Evolutionary conservation across 768 basidiomycete species (phyloP), one percentile per base, ranked within the genome.

Genomic region (Russula vinacea): DNA sequence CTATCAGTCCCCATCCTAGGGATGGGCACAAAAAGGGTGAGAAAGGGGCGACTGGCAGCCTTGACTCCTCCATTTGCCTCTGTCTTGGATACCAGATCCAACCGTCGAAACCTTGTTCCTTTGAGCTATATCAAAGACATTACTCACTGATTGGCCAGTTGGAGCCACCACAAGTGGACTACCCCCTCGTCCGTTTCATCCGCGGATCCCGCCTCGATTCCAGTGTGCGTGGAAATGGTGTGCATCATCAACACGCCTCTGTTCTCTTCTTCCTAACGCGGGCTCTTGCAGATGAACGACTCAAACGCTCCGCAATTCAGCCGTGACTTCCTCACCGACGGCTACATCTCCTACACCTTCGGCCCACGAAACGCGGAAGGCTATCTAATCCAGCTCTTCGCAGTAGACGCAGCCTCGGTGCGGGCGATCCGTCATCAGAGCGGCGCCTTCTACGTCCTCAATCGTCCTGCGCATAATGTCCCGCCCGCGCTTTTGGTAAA

Each of bases 331-430:
- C 59, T 37, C 24, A 35, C 47, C 24, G 64, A 67, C 19, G 60
- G 67, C 14, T 66, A 60, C 56, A 56, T 67, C 24, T 9, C 59
- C 24, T 11, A 66, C 19, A 62, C 57, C n/a, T 67, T 67, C 52
- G 11, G 4, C 1, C 60, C 67, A 0, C 49, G 37, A 32, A 19
- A 10, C 26, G 55, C 59, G n/a, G 50, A 42, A 26, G 10, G 35
- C 0, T 67, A 58, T n/a, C 17, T 67, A 9, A 22, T 29, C 26
- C 9, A 11, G 14, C 59, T 67, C 17, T 58, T 61, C 60, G 54
- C 55, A 26, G 26, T 57, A 10, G 19, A 47, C 3, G 22, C 59
- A 22, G 13, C 26, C 26, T 5, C 2, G 9, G 29, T 66, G 33
- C n/a, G 26, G 5, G 13, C 44, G 16, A 33, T 17, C 32, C 29